Conservation (phyloP, 768 basidiomycete species). For the Termitomyces sp. region DNA sequence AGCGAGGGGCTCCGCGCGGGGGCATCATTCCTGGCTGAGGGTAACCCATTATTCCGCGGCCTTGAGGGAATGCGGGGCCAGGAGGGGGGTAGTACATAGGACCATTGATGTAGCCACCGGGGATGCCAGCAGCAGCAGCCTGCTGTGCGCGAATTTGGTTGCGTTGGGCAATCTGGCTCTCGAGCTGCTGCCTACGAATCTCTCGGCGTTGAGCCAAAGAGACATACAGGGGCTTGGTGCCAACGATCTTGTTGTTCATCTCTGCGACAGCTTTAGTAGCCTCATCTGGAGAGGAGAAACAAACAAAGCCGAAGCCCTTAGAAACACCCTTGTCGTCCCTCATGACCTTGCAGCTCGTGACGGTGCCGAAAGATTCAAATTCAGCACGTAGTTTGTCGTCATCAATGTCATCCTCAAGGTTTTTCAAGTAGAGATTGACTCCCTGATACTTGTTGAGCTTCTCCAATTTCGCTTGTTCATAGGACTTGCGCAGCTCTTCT, state of each 20-base stretch:
- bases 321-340: constrained; percentile 91
- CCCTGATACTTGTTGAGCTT: constrained; percentile 98
- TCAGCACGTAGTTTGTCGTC: constrained; percentile 96
- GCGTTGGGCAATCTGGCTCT: constrained; percentile 98
- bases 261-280: constrained; percentile 99
- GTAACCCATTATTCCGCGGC: constrained; percentile 79
- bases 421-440: constrained; percentile 99
- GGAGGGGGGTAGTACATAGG: constrained; percentile 88
- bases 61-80: constrained; percentile 77
- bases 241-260: constrained; percentile 99
- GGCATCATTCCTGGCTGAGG: constrained; percentile 84
- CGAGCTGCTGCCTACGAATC: constrained; percentile 95
- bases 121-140: constrained; percentile 83
- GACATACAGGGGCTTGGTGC: constrained; percentile 97
- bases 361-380: constrained; percentile 95
- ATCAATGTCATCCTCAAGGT: constrained; percentile 96
- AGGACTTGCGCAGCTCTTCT: constrained; percentile 89
- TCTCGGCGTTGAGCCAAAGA: constrained; percentile 98
- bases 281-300: constrained; percentile 97
- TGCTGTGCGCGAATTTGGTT: constrained; percentile 97
- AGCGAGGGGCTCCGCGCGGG: constrained; percentile 60
- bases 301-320: constrained; percentile 98
- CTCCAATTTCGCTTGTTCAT: constrained; percentile 96
- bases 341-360: constrained; percentile 99
- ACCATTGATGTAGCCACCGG: constrained; percentile 78